These are phyloP conservation scores for Chalciporus piperatus DNA, from an alignment of 768 basidiomycete genomes.

Conservation along the genomic window DNA sequence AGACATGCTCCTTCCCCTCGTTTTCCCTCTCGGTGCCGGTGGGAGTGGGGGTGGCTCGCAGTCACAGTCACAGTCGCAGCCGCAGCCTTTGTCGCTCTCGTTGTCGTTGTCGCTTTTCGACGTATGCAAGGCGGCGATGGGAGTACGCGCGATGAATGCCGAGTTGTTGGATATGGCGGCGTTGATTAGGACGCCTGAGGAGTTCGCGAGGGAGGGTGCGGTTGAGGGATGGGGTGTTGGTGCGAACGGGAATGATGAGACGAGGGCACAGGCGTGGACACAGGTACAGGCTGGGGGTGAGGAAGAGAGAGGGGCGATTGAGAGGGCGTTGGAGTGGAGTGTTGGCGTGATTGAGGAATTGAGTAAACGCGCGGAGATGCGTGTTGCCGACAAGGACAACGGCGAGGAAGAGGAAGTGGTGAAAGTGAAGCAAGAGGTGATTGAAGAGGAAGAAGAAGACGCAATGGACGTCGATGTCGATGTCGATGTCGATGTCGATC, in stretches of 20 bases:
- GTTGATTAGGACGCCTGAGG: slow-evolving; percentile 40
- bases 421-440: slow-evolving; percentile 12
- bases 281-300: not conserved
- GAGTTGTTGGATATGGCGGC: slow-evolving; percentile 41
- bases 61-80: no score
- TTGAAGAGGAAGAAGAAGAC: slow-evolving; percentile 4
- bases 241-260: slow-evolving; percentile 37
- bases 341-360: slow-evolving; percentile 50
- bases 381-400: not conserved
- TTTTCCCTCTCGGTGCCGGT: not conserved
- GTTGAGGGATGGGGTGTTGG: slow-evolving; percentile 27
- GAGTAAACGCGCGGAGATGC: not conserved
- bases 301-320: slow-evolving; percentile 31
- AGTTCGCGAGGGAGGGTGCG: slow-evolving; percentile 32
- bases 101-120: slow-evolving; percentile 4
- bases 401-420: not conserved
- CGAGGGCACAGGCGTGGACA: not conserved
- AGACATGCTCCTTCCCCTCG: slow-evolving; percentile 19
- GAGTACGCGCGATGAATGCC: not conserved
- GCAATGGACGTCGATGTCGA: slow-evolving; percentile 22
- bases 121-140: not conserved
- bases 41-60: no score
- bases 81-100: not conserved
- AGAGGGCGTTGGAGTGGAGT: slow-evolving; percentile 52
- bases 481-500: slow-evolving; percentile 17